Evolutionary conservation across 805 yeast genomes (phyloP).

Genomic region (Ogataea pilisensis): DNA sequence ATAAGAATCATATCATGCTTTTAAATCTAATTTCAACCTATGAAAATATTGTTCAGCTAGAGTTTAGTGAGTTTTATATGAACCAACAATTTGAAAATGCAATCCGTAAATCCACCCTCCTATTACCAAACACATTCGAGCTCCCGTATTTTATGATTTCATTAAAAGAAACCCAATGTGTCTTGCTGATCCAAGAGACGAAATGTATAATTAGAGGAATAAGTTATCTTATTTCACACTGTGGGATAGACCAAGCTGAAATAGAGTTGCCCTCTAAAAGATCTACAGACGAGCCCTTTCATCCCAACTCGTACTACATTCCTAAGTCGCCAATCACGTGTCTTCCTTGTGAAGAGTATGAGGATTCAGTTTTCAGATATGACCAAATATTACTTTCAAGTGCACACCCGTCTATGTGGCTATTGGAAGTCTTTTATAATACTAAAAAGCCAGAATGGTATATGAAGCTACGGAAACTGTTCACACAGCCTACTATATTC

Average conservation of each 20-base stretch:
- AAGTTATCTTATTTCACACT: constrained; percentile 24
- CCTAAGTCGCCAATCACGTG: constrained; percentile 20
- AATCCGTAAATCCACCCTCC: constrained; percentile 17
- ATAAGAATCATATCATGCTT: constrained; percentile 19
- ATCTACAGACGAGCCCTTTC: constrained; percentile 2
- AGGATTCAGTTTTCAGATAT: constrained; percentile 10
- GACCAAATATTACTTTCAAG: constrained; percentile 30
- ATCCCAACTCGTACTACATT: constrained; percentile 22
- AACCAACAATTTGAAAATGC: constrained; percentile 9
- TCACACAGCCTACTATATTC: constrained; percentile 19
- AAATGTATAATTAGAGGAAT: constrained; percentile 22
- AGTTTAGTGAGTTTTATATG: constrained; percentile 22
- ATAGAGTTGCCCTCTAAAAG: constrained; percentile 9
- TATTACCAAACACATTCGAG: constrained; percentile 25
- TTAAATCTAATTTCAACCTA: constrained; percentile 21
- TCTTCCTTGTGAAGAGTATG: constrained; percentile 14
- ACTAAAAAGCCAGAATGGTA: constrained; percentile 14
- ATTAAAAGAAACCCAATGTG: constrained; percentile 19
- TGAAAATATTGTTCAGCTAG: constrained; percentile 19
- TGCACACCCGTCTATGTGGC: constrained; percentile 17
- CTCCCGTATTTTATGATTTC: constrained; percentile 27
- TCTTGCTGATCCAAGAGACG: constrained; percentile 25
- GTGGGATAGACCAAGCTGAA: constrained; percentile 22
- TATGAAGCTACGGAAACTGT: constrained; percentile 16
- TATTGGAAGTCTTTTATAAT: constrained; percentile 25